Evolutionary conservation across 2,329 filamentous ascomycete species (phyloP).

Genomic region (Fusarium circinatum): DNA sequence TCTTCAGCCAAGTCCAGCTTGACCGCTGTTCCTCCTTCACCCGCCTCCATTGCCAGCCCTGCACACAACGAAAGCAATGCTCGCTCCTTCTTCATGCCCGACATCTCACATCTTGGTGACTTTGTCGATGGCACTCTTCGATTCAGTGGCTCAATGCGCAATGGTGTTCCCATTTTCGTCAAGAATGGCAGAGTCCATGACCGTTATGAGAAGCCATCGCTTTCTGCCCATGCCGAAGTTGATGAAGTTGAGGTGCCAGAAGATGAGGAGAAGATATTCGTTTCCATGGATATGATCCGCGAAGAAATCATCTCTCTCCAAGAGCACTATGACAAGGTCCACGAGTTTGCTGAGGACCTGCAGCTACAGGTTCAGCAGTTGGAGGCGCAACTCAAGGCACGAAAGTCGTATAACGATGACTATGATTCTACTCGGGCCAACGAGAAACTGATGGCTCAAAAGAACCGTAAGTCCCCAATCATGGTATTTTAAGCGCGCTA

Average conservation of each 20-base stretch:
- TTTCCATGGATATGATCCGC: constrained; percentile 70
- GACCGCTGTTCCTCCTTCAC: constrained; percentile 54
- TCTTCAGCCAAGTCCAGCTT: constrained; percentile 55
- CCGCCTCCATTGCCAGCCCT: constrained; percentile 48
- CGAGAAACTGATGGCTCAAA: constrained; percentile 61
- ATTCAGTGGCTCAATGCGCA: constrained; percentile 61
- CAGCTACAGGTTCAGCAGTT: constrained; percentile 63
- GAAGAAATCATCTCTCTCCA: constrained; percentile 66
- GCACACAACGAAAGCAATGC: constrained; percentile 54
- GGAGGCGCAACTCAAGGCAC: constrained; percentile 59
- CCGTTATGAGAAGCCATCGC: constrained; percentile 48
- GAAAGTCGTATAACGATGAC: constrained; percentile 54
- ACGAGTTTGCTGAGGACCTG: constrained; percentile 64
- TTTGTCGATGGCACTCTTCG: constrained; percentile 66
- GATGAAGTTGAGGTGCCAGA: constrained; percentile 61
- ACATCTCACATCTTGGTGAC: constrained; percentile 65
- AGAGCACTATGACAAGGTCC: constrained; percentile 65
- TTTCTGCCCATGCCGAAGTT: constrained; percentile 57
- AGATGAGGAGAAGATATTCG: constrained; percentile 67
- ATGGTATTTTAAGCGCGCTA: neutral
- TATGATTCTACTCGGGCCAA: constrained; percentile 57
- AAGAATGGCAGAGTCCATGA: constrained; percentile 64
- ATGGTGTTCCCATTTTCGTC: constrained; percentile 66
- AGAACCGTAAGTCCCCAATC: constrained; percentile 60
- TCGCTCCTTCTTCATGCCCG: constrained; percentile 65